These are phyloP conservation scores for Cerrena zonata DNA, from an alignment of 1,284 basidiomycete species.

Conservation along the genomic window DNA sequence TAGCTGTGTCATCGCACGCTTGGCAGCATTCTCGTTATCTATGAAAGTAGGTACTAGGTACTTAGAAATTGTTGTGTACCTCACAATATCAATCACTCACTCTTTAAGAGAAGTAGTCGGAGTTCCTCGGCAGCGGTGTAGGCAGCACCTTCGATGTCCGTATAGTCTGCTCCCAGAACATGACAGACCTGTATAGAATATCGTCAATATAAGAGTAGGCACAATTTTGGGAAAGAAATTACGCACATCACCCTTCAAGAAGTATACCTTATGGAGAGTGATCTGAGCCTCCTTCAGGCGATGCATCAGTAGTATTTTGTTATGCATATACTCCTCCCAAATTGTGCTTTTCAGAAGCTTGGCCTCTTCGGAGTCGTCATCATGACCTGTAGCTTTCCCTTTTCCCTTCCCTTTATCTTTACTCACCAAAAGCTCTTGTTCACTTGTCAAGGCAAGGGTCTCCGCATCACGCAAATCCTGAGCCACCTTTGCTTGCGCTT, in stretches of 20 bases:
- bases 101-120: constrained; percentile 54
- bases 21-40: constrained; percentile 62
- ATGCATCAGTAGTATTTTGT: constrained; percentile 43
- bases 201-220: neutral
- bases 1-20: constrained; percentile 50
- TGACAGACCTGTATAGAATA: constrained; percentile 39
- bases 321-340: constrained; percentile 50
- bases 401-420: constrained; percentile 38
- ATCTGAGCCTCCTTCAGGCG: constrained; percentile 59
- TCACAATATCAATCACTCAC: no score
- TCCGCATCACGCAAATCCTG: neutral
- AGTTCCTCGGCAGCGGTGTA: constrained; percentile 62
- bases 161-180: constrained; percentile 45
- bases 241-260: constrained; percentile 57
- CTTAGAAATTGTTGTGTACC: no score
- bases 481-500: constrained; percentile 33
- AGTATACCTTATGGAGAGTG: constrained; percentile 60
- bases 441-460: constrained; percentile 11
- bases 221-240: neutral
- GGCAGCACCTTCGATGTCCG: constrained; percentile 47
- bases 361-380: constrained; percentile 36
- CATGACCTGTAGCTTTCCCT: constrained; percentile 24
- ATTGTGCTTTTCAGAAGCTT: constrained; percentile 49
- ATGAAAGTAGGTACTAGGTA: no score
- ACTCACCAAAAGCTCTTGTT: constrained; percentile 15